phyloP scores from a whole-genome alignment of 139 green algal species.

The Zygnema cylindricum region DNA sequence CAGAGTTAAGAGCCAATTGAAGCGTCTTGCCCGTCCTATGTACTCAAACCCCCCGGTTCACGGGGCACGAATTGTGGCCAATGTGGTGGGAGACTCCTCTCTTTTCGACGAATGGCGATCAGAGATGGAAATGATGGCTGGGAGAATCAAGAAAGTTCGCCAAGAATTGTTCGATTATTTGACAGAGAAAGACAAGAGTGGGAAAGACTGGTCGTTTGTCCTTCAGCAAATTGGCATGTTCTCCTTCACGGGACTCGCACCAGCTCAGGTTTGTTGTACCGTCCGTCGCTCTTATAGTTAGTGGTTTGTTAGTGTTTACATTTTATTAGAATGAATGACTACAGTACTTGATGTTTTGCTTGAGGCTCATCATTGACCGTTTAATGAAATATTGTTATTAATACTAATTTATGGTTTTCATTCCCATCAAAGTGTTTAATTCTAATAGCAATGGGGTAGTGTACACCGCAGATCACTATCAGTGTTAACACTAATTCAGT shows the following conservation, averaged over 20 bases:
- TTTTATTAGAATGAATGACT: no score
- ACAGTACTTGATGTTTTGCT: no score
- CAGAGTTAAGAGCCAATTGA: constrained; percentile 86
- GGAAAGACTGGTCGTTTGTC: constrained; percentile 93
- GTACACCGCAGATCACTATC: no score
- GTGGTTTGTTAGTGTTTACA: no score
- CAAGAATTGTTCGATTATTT: constrained; percentile 79
- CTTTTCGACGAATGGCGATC: constrained; percentile 91
- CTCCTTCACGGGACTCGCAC: constrained; percentile 89
- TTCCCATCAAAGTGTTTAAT: no score
- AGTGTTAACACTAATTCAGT: no score
- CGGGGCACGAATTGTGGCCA: constrained; percentile 88
- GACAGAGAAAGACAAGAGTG: constrained; percentile 66
- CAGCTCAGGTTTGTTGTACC: constrained; percentile 46
- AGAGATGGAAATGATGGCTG: constrained; percentile 96
- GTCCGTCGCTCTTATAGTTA: no score
- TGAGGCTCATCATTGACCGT: no score
- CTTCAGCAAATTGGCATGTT: constrained; percentile 96
- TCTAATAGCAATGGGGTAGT: no score
- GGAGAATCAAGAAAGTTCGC: constrained; percentile 89
- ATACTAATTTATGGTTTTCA: no score
- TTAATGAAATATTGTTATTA: no score
- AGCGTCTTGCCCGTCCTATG: constrained; percentile 89
- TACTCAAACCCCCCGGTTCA: constrained; percentile 92
- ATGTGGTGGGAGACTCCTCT: constrained; percentile 70